These are phyloP conservation scores for Hypocrella siamensis DNA, from an alignment of 2,329 filamentous ascomycete species.

Conservation along the genomic window DNA sequence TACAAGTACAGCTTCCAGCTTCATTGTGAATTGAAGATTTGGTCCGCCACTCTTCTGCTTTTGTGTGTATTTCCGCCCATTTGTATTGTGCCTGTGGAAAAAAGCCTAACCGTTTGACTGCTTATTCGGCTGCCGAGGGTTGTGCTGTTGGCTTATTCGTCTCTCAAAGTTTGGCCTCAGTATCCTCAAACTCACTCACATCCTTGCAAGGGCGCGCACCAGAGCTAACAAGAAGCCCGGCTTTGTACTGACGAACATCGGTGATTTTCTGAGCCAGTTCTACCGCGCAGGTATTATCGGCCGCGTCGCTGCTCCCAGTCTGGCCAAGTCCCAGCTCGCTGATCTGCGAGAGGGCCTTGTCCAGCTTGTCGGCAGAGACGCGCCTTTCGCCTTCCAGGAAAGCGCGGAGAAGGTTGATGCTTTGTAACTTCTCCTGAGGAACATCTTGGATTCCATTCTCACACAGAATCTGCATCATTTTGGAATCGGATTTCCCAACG, in stretches of 20 bases:
- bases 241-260: conserved; percentile 70
- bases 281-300: conserved; percentile 20
- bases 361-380: conserved; percentile 31
- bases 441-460: conserved; percentile 18
- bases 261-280: conserved; percentile 43
- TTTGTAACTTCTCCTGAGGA: conserved; percentile 26
- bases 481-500: conserved; percentile 26
- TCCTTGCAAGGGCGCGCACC: conserved; percentile 61
- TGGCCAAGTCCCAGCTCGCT: conserved; percentile 27
- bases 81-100: no score
- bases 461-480: conserved; percentile 24
- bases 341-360: conserved; percentile 27
- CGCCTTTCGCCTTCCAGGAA: conserved; percentile 33
- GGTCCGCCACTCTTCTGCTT: no score
- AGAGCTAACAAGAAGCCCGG: conserved; percentile 52
- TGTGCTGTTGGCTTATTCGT: no score
- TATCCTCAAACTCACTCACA: conserved; percentile 72
- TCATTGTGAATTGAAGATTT: no score
- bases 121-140: no score
- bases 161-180: conserved; percentile 58
- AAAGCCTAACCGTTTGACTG: no score
- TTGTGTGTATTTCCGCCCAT: no score
- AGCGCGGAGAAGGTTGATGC: conserved; percentile 31
- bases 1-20: no score
- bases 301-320: conserved; percentile 15